phyloP scores from a whole-genome alignment of 805 yeast genomes.

The Hemisphaericaspora nanyangensis region DNA sequence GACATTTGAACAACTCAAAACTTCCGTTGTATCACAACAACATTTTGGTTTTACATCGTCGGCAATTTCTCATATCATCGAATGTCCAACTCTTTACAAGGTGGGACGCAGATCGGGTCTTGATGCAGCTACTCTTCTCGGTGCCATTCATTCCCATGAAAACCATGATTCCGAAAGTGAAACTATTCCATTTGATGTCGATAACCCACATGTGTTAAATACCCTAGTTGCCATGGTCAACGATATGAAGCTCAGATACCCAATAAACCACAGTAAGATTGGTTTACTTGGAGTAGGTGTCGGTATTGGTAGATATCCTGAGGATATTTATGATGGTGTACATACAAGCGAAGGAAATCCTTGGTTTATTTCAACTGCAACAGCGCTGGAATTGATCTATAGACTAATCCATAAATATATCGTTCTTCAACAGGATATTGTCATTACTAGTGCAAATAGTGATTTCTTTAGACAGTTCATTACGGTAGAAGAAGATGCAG shows the following conservation, averaged over 20 bases:
- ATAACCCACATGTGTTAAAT: constrained; percentile 54
- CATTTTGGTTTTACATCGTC: constrained; percentile 38
- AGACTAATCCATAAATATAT: constrained; percentile 47
- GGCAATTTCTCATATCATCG: constrained; percentile 55
- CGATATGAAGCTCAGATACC: constrained; percentile 73
- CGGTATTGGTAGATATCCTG: constrained; percentile 90
- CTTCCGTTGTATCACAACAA: constrained; percentile 25
- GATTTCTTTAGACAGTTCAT: constrained; percentile 32
- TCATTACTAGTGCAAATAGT: constrained; percentile 27
- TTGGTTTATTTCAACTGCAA: constrained; percentile 80
- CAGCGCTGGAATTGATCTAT: constrained; percentile 63
- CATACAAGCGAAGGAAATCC: constrained; percentile 81
- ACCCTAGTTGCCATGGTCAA: constrained; percentile 59
- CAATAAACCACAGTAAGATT: constrained; percentile 58
- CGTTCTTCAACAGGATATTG: constrained; percentile 38
- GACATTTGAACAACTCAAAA: constrained; percentile 31
- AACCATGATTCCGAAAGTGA: constrained; percentile 24
- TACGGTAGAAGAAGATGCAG: constrained; percentile 16
- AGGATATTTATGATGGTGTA: constrained; percentile 80
- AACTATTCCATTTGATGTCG: constrained; percentile 57
- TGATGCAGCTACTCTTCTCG: constrained; percentile 72
- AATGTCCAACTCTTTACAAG: constrained; percentile 51
- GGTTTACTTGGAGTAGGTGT: constrained; percentile 43
- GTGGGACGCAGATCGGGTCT: constrained; percentile 59
- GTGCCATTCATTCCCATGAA: constrained; percentile 42